Evolutionary conservation across 495 filamentous ascomycete species (phyloP).

Genomic region (Pyrenula aspistea): DNA sequence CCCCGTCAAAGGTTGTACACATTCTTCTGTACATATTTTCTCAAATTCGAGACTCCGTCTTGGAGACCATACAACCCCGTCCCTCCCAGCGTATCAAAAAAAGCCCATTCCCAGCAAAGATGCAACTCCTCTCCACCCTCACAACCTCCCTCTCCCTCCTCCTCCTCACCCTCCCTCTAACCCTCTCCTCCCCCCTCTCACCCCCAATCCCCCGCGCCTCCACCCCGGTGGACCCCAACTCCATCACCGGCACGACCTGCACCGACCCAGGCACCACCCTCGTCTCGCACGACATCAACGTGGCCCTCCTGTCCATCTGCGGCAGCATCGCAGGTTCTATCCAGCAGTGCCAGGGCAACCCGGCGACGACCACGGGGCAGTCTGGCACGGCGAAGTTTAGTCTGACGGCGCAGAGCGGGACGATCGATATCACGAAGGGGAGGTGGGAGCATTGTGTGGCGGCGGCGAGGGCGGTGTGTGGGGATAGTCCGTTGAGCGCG

Average conservation of each 20-base stretch:
- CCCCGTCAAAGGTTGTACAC: too few species aligned
- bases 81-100: too few species aligned
- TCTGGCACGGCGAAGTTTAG: constrained; percentile 35
- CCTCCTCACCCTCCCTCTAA: neutral
- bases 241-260: constrained; percentile 6
- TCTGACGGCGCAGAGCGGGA: constrained; percentile 23
- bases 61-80: too few species aligned
- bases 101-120: too few species aligned
- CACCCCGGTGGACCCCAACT: constrained; percentile 4
- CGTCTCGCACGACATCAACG: constrained; percentile 39
- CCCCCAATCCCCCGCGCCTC: constrained; percentile 1
- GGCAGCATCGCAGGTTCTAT: constrained; percentile 34
- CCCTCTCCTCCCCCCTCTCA: neutral
- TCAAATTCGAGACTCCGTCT: too few species aligned
- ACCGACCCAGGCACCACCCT: constrained; percentile 24
- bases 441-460: constrained; percentile 37
- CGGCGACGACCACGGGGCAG: constrained; percentile 22
- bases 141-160: neutral
- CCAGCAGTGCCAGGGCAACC: constrained; percentile 26
- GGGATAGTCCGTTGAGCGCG: constrained; percentile 24
- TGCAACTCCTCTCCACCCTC: neutral
- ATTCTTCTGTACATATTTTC: too few species aligned
- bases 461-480: constrained; percentile 34
- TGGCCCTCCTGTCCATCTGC: constrained; percentile 40
- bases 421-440: constrained; percentile 36